These are phyloP conservation scores for Fusarium algeriense DNA, from an alignment of 2,329 filamentous ascomycete genomes.

Conservation along the genomic window DNA sequence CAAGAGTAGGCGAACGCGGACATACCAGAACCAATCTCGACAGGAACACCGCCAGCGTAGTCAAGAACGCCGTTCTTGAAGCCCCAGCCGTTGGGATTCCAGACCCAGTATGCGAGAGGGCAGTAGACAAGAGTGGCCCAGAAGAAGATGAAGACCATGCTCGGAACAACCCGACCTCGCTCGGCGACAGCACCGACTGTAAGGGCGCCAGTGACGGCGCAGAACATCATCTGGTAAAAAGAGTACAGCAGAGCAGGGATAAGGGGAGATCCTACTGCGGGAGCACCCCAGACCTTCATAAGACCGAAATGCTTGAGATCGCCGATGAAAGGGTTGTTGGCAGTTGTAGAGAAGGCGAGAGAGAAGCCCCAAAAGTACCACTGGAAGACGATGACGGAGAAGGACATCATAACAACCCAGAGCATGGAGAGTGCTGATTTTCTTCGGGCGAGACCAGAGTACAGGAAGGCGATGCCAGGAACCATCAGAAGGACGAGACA, in stretches of 20 bases:
- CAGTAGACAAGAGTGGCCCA: constrained; percentile 99
- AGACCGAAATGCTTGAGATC: constrained; percentile 91
- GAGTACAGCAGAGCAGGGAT: constrained; percentile 92
- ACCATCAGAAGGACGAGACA: constrained; percentile 98
- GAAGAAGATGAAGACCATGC: constrained; percentile 94
- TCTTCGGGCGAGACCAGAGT: constrained; percentile 95
- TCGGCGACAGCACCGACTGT: constrained; percentile 93
- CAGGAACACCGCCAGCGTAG: constrained; percentile 95
- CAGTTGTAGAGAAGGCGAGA: constrained; percentile 85
- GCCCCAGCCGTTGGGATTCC: constrained; percentile 95
- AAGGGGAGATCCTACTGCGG: constrained; percentile 89
- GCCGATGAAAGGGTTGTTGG: constrained; percentile 91
- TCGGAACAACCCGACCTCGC: constrained; percentile 90
- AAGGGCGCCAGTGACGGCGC: constrained; percentile 90
- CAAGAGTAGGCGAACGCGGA: constrained; percentile 95
- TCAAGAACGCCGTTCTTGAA: constrained; percentile 93
- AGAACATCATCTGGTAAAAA: constrained; percentile 99
- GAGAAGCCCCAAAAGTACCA: constrained; percentile 99
- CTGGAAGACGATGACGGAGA: constrained; percentile 92
- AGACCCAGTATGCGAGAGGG: constrained; percentile 95
- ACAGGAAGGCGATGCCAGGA: constrained; percentile 95
- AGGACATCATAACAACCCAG: constrained; percentile 96
- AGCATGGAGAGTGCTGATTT: constrained; percentile 98
- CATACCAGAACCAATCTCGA: constrained; percentile 95
- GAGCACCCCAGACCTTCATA: constrained; percentile 82